Evolutionary conservation across 768 basidiomycete genomes (phyloP).

Genomic region (Tricholoma flavovirens): DNA sequence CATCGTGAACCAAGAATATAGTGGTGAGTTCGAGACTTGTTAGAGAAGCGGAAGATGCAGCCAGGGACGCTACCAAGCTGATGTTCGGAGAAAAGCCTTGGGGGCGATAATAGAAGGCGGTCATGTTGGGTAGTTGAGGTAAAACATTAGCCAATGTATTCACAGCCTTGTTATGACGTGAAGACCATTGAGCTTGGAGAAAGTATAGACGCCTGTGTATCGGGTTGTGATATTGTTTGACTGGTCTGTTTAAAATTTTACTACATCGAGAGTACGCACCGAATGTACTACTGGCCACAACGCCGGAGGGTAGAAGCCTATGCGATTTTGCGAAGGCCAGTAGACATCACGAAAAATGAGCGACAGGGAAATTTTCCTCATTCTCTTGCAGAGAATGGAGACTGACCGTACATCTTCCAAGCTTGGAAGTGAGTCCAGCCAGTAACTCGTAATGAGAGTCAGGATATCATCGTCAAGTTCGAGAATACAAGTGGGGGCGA

Average conservation of each 20-base stretch:
- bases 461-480: conserved; percentile 8
- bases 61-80: conserved; percentile 5
- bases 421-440: not conserved
- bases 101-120: conserved; percentile 7
- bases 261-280: conserved; percentile 1
- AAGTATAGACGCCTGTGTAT: conserved; percentile 9
- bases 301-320: conserved; percentile 7
- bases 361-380: conserved; percentile 4
- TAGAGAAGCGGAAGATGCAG: conserved; percentile 7
- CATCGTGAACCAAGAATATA: conserved; percentile 9
- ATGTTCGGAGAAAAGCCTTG: conserved; percentile 7
- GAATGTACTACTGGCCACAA: conserved; percentile 14
- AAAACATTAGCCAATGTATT: conserved; percentile 1
- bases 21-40: conserved; percentile 9
- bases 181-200: conserved; percentile 9
- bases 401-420: conserved; percentile 2
- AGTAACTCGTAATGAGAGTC: conserved; percentile 1
- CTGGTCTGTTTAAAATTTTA: not conserved
- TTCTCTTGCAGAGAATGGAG: conserved; percentile 9
- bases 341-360: conserved; percentile 7
- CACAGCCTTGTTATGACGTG: conserved; percentile 7
- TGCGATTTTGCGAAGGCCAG: conserved; percentile 6
- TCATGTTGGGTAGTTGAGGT: conserved; percentile 8
- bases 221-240: too few species aligned
- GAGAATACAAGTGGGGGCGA: not conserved